These are phyloP conservation scores for Pythium dissotocum DNA, from an alignment of 352 stramenopile genomes.

Conservation along the genomic window DNA sequence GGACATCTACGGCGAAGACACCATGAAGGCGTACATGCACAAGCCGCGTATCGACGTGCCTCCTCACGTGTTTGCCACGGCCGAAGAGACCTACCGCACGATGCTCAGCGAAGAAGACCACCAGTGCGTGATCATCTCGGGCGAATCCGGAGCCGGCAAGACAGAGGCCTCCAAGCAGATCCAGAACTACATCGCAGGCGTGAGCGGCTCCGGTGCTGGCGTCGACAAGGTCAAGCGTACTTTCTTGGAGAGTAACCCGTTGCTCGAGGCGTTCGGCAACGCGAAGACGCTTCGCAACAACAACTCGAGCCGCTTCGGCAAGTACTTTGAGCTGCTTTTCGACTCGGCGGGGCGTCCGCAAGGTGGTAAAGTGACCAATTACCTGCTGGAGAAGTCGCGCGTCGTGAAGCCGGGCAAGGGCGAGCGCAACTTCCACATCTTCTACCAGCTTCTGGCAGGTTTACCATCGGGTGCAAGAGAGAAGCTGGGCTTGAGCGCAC, in stretches of 20 bases:
- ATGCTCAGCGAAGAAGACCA: constrained; percentile 90
- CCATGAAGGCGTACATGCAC: constrained; percentile 81
- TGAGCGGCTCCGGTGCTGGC: constrained; percentile 71
- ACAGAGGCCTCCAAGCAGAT: constrained; percentile 90
- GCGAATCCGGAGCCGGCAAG: constrained; percentile 84
- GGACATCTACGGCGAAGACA: constrained; percentile 85
- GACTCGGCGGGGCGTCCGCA: constrained; percentile 80
- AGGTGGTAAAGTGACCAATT: constrained; percentile 91
- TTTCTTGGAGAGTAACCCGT: constrained; percentile 94
- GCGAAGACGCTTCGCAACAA: constrained; percentile 94
- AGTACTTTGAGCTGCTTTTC: constrained; percentile 95
- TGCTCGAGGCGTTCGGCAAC: constrained; percentile 97
- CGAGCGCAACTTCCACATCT: constrained; percentile 95
- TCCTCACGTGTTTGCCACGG: constrained; percentile 85
- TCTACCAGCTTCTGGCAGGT: constrained; percentile 91
- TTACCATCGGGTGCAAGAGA: constrained; percentile 54
- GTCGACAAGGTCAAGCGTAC: constrained; percentile 89
- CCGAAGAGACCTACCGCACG: constrained; percentile 85
- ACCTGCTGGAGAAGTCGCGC: constrained; percentile 91
- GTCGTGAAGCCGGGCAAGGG: constrained; percentile 84
- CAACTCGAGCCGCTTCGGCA: constrained; percentile 95
- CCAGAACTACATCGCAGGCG: constrained; percentile 88
- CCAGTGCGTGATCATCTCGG: constrained; percentile 90
- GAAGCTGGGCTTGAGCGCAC: constrained; percentile 68
- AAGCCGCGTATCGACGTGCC: constrained; percentile 87